Evolutionary conservation across 1,139 yeast species (phyloP).

Genomic region (Citeromyces siamensis): DNA sequence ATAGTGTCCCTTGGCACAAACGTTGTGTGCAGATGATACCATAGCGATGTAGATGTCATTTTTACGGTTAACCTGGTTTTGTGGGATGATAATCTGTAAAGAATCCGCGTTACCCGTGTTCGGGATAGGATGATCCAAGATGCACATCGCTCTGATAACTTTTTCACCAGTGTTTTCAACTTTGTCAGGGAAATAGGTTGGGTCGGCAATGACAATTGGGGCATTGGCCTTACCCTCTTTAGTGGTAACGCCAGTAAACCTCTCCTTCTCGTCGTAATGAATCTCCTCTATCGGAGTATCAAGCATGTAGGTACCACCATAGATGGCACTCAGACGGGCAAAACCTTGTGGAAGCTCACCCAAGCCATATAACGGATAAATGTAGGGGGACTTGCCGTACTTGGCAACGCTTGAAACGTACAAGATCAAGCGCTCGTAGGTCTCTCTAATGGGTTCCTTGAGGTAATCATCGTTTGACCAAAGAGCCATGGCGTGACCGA

Average conservation of each 20-base stretch:
- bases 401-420: conserved; percentile 88
- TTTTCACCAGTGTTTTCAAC: conserved; percentile 76
- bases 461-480: conserved; percentile 91
- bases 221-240: conserved; percentile 90
- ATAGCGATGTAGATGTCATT: conserved; percentile 93
- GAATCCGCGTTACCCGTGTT: conserved; percentile 79
- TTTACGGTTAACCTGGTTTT: conserved; percentile 87
- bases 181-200: conserved; percentile 91
- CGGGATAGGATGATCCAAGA: conserved; percentile 83
- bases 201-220: conserved; percentile 93
- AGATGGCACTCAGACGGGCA: conserved; percentile 92
- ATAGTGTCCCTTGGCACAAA: conserved; percentile 81
- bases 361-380: conserved; percentile 91
- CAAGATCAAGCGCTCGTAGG: conserved; percentile 74
- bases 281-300: conserved; percentile 93
- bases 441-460: conserved; percentile 83
- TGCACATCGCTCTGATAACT: conserved; percentile 92
- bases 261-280: conserved; percentile 56
- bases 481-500: conserved; percentile 98
- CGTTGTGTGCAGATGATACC: conserved; percentile 83
- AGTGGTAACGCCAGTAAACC: conserved; percentile 77
- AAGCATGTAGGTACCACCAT: conserved; percentile 98
- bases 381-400: conserved; percentile 93
- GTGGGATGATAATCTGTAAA: conserved; percentile 90
- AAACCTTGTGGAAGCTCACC: conserved; percentile 99